These are phyloP conservation scores for Dothiorella sarmentorum DNA, from an alignment of 2,329 filamentous ascomycete genomes.

Conservation along the genomic window DNA sequence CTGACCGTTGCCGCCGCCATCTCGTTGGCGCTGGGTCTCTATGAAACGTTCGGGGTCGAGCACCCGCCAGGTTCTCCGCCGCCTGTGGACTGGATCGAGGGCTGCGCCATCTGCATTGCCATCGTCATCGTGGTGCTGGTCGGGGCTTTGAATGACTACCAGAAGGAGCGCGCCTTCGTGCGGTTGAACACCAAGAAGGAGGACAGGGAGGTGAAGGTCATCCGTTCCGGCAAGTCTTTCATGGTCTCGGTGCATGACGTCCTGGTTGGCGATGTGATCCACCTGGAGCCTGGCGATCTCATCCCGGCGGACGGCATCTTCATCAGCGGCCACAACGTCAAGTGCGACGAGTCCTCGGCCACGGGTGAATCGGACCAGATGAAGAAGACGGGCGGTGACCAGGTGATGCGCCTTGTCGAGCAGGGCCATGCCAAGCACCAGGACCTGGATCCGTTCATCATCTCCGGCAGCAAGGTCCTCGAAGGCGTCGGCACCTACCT, in stretches of 20 bases:
- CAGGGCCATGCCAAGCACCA: constrained; percentile 46
- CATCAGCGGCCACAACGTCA: constrained; percentile 62
- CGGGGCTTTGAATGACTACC: constrained; percentile 36
- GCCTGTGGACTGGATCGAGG: constrained; percentile 35
- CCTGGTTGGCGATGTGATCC: constrained; percentile 66
- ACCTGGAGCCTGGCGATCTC: constrained; percentile 66
- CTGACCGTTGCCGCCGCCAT: constrained; percentile 65
- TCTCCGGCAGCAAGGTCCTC: constrained; percentile 55
- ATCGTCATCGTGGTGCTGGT: constrained; percentile 38
- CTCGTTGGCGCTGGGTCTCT: constrained; percentile 68
- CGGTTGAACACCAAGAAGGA: constrained; percentile 36
- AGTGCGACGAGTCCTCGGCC: constrained; percentile 70
- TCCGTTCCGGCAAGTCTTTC: constrained; percentile 62
- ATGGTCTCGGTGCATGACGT: constrained; percentile 65
- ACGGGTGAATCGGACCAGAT: constrained; percentile 72
- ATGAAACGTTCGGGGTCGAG: constrained; percentile 51
- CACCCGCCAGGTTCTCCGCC: constrained; percentile 24
- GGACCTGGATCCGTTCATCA: constrained; percentile 58
- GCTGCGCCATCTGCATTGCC: constrained; percentile 36
- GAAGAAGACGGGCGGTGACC: constrained; percentile 53
- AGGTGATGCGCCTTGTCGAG: constrained; percentile 41
- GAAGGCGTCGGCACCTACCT: constrained; percentile 55
- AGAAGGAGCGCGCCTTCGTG: constrained; percentile 36
- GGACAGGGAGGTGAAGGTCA: constrained; percentile 36
- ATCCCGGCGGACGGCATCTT: constrained; percentile 69